Conservation (phyloP, 129 eudicot genomes). For the Apium graveolens region DNA sequence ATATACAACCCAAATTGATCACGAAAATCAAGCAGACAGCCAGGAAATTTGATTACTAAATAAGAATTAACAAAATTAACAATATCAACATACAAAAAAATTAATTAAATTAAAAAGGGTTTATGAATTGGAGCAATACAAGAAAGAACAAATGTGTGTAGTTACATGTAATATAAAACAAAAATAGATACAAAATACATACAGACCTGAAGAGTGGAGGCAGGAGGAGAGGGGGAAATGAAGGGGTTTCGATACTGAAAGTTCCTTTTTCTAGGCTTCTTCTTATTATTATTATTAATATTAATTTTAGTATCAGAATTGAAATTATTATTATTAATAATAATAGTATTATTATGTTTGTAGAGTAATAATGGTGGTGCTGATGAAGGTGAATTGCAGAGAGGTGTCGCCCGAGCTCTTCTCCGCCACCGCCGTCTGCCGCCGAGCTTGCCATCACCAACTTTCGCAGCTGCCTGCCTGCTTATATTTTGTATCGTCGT, state of each 20-base stretch:
- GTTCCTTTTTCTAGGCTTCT: not conserved
- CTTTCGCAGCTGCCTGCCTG: no score
- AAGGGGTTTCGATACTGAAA: not conserved
- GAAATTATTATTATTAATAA: no score
- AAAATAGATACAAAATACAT: not conserved
- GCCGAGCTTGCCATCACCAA: constrained; percentile 24
- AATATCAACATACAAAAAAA: no score
- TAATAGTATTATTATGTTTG: not conserved
- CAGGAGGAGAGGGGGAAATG: not conserved
- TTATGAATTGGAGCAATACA: not conserved
- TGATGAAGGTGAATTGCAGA: constrained; percentile 19
- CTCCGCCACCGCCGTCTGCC: constrained; percentile 17
- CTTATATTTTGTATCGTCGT: not conserved
- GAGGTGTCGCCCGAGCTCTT: constrained; percentile 6
- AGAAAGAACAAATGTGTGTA: not conserved
- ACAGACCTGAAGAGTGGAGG: not conserved
- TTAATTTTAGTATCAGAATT: no score
- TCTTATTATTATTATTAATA: not conserved
- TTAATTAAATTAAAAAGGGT: not conserved
- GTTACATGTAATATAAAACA: not conserved
- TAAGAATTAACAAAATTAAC: not conserved
- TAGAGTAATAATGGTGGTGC: not conserved
- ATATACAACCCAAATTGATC: not conserved
- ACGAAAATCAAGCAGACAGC: not conserved
- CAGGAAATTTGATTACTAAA: not conserved